Evolutionary conservation across 2,329 filamentous ascomycete genomes (phyloP), one percentile per base, ranked within the genome.

Genomic region (Colletotrichum agaves): DNA sequence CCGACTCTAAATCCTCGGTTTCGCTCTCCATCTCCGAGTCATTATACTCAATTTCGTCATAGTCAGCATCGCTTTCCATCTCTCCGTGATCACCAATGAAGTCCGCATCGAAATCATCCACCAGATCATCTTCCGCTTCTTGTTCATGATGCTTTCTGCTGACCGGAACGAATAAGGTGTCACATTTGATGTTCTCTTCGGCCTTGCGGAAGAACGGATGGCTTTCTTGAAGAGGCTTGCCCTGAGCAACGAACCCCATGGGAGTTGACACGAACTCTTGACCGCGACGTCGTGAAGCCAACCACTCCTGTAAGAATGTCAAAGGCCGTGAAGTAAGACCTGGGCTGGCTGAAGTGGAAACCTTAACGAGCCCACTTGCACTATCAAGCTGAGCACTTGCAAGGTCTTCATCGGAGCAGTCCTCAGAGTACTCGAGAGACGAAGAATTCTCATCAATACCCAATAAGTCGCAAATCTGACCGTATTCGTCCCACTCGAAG

Each of bases 201-300:
- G 43, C 46, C 33, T 63, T 61, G 6, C 75, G 70, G 39, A 90
- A 89, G 76, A 90, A 89, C 0, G 83, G 76, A 59, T 89, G 87
- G 12, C 78, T 78, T 4, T 75, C 72, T 0, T 75, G 75, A 0
- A 90, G 76, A 0, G 77, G 73, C 67, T 85, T 86, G 12, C 86
- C 84, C 12, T 85, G 83, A 3, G 82, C 83, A 4, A 89, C 63
- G 71, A 84, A 85, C 0, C 87, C 87, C 82, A 90, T 88, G 0
- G 87, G 88, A 0, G 86, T 90, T 27, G 89, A 84, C 13, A 81
- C 72, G 58, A 89, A 82, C 65, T 90, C 87, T 63, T 88, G 85
- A 0, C 84, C 84, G 41, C 84, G 84, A 1, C 87, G 83, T 1
- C 84, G 80, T 0, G 87, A 67, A 0, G 83, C 77, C 0, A 90